Conservation (phyloP, 2,329 filamentous ascomycete species). For the Teratosphaeria epicoccoides region DNA sequence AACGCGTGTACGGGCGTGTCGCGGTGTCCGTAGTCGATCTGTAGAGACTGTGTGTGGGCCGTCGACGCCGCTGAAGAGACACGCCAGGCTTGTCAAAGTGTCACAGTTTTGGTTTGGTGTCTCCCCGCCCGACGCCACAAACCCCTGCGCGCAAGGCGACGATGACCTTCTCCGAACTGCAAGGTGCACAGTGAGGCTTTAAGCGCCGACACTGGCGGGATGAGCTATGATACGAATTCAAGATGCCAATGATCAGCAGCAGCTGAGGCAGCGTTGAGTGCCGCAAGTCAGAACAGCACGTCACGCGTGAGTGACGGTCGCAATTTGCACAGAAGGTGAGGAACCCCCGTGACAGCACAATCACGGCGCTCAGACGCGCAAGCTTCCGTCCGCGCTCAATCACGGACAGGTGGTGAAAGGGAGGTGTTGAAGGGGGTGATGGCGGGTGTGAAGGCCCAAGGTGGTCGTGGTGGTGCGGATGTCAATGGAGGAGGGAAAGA, state of each 20-base stretch:
- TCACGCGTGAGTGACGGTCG: constrained; percentile 6
- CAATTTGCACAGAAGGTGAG: constrained; percentile 6
- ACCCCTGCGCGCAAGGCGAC: neutral
- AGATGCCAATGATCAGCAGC: neutral
- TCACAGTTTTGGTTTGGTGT: neutral
- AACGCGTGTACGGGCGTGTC: neutral
- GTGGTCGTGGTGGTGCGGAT: neutral
- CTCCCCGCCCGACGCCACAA: neutral
- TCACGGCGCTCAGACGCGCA: constrained; percentile 1
- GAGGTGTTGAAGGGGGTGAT: neutral
- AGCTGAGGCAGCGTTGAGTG: neutral
- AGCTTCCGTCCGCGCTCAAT: neutral
- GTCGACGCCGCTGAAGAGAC: neutral
- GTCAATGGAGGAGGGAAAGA: neutral
- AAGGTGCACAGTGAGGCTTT: constrained; percentile 3
- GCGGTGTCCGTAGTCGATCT: constrained; percentile 1
- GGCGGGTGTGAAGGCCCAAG: neutral
- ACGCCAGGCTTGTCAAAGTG: neutral
- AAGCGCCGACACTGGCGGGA: constrained; percentile 1
- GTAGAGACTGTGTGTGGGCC: neutral
- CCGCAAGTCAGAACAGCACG: constrained; percentile 1
- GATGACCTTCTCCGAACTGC: neutral
- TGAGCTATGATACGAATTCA: constrained; percentile 4
- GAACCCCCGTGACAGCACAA: constrained; percentile 1
- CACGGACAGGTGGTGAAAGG: neutral